Percentiles rank a stretch among this genome's conserved stretches.
phyloP scores from a whole-genome alignment of 1,139 yeast genomes.

The Geotrichum macrosporum region DNA sequence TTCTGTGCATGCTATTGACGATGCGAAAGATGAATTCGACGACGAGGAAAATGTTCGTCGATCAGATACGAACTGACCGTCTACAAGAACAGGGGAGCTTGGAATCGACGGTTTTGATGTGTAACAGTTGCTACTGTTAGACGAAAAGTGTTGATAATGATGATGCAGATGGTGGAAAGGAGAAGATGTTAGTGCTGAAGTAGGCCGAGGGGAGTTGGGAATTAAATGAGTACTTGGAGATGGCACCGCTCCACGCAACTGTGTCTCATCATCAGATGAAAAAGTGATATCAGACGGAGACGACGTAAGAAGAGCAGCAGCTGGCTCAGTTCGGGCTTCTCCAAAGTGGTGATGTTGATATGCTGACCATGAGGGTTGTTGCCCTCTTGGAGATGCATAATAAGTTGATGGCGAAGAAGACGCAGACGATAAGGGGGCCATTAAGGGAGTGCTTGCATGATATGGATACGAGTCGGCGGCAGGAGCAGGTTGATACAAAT shows the following conservation, averaged over 20 bases:
- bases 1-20: no score
- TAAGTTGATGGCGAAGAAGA: constrained; percentile 1
- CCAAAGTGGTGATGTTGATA: background rate
- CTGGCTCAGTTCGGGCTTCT: background rate
- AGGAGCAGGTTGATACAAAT: background rate
- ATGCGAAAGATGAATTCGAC: no score
- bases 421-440: no score
- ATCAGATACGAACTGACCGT: no score
- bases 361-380: background rate
- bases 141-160: background rate
- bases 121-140: background rate
- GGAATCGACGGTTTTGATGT: constrained; percentile 15
- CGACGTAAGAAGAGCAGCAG: no score
- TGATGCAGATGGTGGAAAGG: constrained; percentile 8
- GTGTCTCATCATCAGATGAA: constrained; percentile 3
- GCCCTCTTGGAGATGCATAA: constrained; percentile 11
- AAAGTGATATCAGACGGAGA: background rate
- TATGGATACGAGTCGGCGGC: background rate
- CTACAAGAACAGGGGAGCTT: constrained; percentile 19
- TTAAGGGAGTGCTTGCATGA: no score
- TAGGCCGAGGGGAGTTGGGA: background rate
- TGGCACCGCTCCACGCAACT: background rate
- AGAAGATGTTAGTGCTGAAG: background rate
- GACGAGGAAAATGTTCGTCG: no score
- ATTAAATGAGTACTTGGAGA: background rate